Conservation (phyloP, 2,329 filamentous ascomycete species). For the Lachnellula arida region DNA sequence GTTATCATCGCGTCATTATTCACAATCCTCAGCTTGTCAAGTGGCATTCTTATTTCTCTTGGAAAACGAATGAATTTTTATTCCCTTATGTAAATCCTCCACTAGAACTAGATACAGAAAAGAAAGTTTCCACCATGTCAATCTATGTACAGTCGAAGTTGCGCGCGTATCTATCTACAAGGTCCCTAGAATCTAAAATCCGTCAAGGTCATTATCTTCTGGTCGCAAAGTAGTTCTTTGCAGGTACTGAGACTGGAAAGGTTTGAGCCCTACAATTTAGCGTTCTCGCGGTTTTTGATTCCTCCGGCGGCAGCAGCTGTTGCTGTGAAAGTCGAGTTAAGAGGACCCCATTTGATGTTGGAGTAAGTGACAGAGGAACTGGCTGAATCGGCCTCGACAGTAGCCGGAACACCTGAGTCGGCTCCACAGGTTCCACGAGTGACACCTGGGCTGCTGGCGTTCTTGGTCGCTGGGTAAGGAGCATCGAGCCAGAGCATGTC, state of each 20-base stretch:
- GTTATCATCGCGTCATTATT: too few species aligned
- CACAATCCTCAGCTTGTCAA: not conserved
- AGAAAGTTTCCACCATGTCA: conserved; percentile 2
- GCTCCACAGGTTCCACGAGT: conserved; percentile 51
- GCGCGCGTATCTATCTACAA: conserved; percentile 6
- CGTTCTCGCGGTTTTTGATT: conserved; percentile 1
- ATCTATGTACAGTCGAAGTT: conserved; percentile 16
- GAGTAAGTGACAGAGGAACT: conserved; percentile 40
- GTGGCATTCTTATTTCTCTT: not conserved
- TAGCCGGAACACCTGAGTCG: conserved; percentile 46
- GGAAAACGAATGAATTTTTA: conserved; percentile 2
- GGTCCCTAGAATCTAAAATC: conserved; percentile 12
- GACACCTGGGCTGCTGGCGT: conserved; percentile 42
- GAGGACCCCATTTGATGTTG: conserved; percentile 33
- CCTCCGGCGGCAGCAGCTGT: not conserved
- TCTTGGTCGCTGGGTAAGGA: conserved; percentile 49
- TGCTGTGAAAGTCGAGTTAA: conserved; percentile 29
- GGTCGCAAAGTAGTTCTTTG: conserved; percentile 4
- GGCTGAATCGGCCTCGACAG: conserved; percentile 44
- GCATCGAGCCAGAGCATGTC: conserved; percentile 76
- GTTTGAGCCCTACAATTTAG: conserved; percentile 12
- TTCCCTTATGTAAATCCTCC: not conserved
- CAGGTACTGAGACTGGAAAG: conserved; percentile 28
- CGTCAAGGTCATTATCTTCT: conserved; percentile 5
- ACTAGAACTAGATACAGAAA: conserved; percentile 17